Evolutionary conservation across 148 eudicot genomes (phyloP).

Genomic region (Spergularia bocconei): DNA sequence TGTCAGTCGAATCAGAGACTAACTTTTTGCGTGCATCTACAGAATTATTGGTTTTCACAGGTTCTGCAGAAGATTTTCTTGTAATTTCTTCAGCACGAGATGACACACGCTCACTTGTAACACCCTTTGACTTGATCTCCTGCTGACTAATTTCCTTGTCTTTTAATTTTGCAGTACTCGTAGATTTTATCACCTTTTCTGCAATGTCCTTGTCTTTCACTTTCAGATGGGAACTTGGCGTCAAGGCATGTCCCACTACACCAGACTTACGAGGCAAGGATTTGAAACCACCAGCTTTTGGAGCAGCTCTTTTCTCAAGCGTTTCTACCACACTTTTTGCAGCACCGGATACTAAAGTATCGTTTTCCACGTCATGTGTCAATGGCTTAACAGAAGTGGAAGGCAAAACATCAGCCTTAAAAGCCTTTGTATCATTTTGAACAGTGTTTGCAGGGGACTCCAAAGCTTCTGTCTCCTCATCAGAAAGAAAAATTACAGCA

Average conservation of each 20-base stretch:
- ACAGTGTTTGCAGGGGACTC: conserved; percentile 21
- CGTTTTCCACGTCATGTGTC: conserved; percentile 14
- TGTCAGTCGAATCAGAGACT: conserved; percentile 32
- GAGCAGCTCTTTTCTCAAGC: conserved; percentile 27
- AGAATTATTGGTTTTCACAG: conserved; percentile 22
- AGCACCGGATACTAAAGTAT: conserved; percentile 16
- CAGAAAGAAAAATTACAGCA: conserved; percentile 59
- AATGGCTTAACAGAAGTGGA: conserved; percentile 27
- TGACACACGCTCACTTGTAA: conserved; percentile 20
- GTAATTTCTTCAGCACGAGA: conserved; percentile 28
- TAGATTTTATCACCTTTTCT: conserved; percentile 28
- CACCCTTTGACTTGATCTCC: conserved; percentile 30
- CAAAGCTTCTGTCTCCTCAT: conserved; percentile 57
- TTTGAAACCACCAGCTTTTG: conserved; percentile 23
- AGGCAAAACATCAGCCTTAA: conserved; percentile 25
- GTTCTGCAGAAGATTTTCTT: conserved; percentile 25
- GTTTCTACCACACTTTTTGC: conserved; percentile 17
- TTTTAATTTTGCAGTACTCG: conserved; percentile 34
- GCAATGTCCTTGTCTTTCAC: conserved; percentile 31
- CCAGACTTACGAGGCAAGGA: conserved; percentile 29
- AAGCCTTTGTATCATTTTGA: conserved; percentile 23
- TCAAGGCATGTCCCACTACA: conserved; percentile 22
- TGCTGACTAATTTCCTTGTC: conserved; percentile 27
- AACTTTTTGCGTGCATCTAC: conserved; percentile 25
- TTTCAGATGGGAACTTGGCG: conserved; percentile 31